phyloP scores from a whole-genome alignment of 225 moss, liverwort and hornwort species.

The Polytrichum commune region DNA sequence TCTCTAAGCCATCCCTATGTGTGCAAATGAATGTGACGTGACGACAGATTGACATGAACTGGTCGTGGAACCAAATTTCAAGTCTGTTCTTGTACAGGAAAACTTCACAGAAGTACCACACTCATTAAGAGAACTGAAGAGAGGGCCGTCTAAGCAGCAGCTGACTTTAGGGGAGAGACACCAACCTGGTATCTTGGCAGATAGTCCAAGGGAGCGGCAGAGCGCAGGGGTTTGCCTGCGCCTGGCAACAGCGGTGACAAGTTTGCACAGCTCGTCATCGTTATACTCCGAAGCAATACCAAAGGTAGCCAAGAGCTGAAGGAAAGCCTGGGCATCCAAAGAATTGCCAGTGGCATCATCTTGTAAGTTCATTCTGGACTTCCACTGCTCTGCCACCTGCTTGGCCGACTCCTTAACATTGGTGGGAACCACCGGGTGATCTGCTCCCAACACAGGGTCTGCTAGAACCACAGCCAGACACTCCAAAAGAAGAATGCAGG shows the following conservation, averaged over 20 bases:
- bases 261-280: constrained; percentile 84
- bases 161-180: constrained; percentile 43
- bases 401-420: constrained; percentile 67
- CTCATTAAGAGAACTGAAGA: constrained; percentile 35
- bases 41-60: constrained; percentile 48
- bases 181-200: constrained; percentile 72
- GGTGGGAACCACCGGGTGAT: constrained; percentile 40
- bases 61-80: constrained; percentile 12
- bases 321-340: constrained; percentile 80
- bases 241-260: constrained; percentile 79
- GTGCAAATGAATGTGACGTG: constrained; percentile 2
- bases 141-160: constrained; percentile 67
- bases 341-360: constrained; percentile 79
- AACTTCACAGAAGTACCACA: constrained; percentile 15
- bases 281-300: constrained; percentile 83
- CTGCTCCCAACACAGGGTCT: constrained; percentile 70
- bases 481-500: constrained; percentile 73
- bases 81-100: too few relatives aligned
- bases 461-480: constrained; percentile 73
- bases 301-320: constrained; percentile 80
- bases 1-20: too few relatives aligned
- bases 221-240: constrained; percentile 86
- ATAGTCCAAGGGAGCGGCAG: constrained; percentile 76
- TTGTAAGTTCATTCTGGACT: constrained; percentile 74
- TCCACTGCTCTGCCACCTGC: constrained; percentile 82